Base-by-base conservation (phyloP, 345 rosid species). In the Sonneratia alba region DNA sequence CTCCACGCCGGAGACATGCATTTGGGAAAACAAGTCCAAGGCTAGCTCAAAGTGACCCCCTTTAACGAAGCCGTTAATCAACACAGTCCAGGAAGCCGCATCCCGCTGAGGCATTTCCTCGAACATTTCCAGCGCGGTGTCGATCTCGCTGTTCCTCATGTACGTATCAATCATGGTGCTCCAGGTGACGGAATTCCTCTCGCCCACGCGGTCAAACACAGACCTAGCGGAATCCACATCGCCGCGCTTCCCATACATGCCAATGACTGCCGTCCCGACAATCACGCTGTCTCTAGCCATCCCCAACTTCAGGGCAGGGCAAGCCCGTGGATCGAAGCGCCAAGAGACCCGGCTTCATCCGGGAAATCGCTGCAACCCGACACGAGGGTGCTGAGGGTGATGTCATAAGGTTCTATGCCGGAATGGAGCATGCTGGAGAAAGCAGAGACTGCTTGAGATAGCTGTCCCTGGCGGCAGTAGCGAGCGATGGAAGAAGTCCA, bases 401-500 rank as follows among this genome's bases (percentile, higher is more conserved):
- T 73, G 73, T 89, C 87, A 73, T 93, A 89, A 38, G 93, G 97
- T 53, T 83, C 80, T 19, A 83, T 77, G 40, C 84, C 96, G 0
- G 83, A 69, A 22, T 78, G 72, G 71, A 84, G 82, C 97, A 93
- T 93, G 71, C 68, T 75, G 65, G 89, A 72, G 70, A 93, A 85
- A 68, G 76, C 85, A 14, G 63, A 59, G 15, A 81, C 84, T 11
- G 98, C 96, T 57, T 83, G 75, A 18, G 76, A 69, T 21, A 90
- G 59, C 10, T 71, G 85, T 70, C 98, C 91, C 24, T 69, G 74
- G 72, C 87, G 88, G 81, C 93, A 81, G 76, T 68, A 85, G 67
- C 85, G 87, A 68, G 91, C 80, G 67, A 91, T 85, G 59, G 93
- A 87, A 70, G 88, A 83, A 67, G 96, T 93, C 91, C 93, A 91